phyloP scores from a whole-genome alignment of 768 basidiomycete genomes.

The Collybia mongolica region DNA sequence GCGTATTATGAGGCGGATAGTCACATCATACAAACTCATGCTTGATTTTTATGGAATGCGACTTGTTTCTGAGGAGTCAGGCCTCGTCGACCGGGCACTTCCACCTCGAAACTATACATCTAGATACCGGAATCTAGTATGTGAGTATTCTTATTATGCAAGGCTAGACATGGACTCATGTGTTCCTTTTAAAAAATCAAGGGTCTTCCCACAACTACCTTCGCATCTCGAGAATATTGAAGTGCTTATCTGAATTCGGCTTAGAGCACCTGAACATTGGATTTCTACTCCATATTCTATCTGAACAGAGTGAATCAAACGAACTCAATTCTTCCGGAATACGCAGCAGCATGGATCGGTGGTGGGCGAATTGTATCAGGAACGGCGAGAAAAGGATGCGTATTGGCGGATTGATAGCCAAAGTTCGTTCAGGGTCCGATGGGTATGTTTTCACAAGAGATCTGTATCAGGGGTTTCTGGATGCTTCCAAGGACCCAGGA shows the following conservation, averaged over 20 bases:
- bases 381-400: constrained; percentile 57
- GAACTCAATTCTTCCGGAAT: constrained; percentile 49
- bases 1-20: constrained; percentile 45
- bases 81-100: constrained; percentile 52
- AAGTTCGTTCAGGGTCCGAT: constrained; percentile 42
- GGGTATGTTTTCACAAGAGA: constrained; percentile 54
- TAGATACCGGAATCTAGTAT: constrained; percentile 62
- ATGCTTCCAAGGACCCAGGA: constrained; percentile 9
- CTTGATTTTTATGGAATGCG: constrained; percentile 81
- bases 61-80: constrained; percentile 55
- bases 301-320: constrained; percentile 62
- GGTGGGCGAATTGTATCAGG: constrained; percentile 77
- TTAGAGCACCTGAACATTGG: constrained; percentile 63
- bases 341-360: constrained; percentile 66
- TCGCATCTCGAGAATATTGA: constrained; percentile 74
- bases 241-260: constrained; percentile 71
- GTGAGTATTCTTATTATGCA: constrained; percentile 41
- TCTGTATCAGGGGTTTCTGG: constrained; percentile 51
- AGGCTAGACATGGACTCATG: background rate
- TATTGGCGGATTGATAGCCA: constrained; percentile 48
- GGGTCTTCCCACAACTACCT: constrained; percentile 75
- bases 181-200: constrained; percentile 19
- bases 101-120: constrained; percentile 48
- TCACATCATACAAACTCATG: constrained; percentile 69
- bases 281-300: constrained; percentile 67